A percentile compares a stretch with the other conserved stretches of the same genome.
Evolutionary conservation across 208 protist species (phyloP).

Genomic region (Acanthamoeba lenticulata): DNA sequence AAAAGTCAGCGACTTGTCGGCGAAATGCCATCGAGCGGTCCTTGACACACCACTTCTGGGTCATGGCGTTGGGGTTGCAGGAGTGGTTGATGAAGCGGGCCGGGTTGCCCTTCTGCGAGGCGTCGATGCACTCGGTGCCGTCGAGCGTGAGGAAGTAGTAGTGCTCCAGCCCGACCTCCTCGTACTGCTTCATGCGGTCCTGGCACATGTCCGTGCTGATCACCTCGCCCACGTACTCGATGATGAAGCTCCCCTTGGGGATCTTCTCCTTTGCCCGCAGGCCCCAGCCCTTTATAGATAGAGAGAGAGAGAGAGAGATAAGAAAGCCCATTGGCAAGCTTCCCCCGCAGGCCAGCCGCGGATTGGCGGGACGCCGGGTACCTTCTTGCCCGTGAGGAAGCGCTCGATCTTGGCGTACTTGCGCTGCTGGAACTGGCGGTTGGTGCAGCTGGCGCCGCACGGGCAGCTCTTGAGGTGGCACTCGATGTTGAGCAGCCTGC

Average conservation of each 20-base stretch:
- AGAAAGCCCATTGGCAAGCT: neutral
- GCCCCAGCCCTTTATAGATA: constrained; percentile 87
- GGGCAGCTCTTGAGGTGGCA: neutral
- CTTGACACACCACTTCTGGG: constrained; percentile 44
- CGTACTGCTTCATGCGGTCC: constrained; percentile 80
- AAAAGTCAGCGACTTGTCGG: constrained; percentile 76
- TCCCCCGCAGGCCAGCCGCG: too few relatives aligned
- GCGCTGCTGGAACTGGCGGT: neutral
- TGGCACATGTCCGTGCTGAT: neutral
- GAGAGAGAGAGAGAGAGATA: constrained; percentile 27
- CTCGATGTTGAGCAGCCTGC: neutral
- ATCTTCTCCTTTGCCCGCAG: constrained; percentile 86
- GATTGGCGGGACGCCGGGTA: constrained; percentile 75
- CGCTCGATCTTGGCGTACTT: constrained; percentile 64
- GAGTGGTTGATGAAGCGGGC: constrained; percentile 92
- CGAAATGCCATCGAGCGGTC: neutral
- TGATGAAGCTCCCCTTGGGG: constrained; percentile 83
- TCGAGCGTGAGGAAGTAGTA: constrained; percentile 89
- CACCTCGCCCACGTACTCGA: constrained; percentile 83
- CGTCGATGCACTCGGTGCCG: constrained; percentile 87
- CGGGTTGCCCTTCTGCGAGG: constrained; percentile 87
- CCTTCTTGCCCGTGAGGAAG: constrained; percentile 75
- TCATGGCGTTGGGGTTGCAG: constrained; percentile 73
- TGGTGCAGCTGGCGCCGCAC: neutral
- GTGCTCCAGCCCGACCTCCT: constrained; percentile 82